Percentiles rank a stretch among this genome's conserved stretches.
Evolutionary conservation across 177 flowering plant genomes (phyloP).

Genomic region (Vitis hybrid): DNA sequence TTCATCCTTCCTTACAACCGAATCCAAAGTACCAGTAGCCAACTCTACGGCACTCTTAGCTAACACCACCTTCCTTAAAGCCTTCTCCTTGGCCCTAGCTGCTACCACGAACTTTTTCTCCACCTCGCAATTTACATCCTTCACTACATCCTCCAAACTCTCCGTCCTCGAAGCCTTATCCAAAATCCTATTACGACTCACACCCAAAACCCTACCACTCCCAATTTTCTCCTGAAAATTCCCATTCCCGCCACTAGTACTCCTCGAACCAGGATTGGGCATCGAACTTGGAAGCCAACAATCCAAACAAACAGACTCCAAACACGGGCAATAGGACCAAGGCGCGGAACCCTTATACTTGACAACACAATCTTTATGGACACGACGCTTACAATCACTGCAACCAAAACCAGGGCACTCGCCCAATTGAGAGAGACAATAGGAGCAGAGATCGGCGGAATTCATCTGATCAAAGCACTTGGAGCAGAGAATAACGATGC

Average conservation of each 20-base stretch:
- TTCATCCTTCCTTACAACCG: conserved; percentile 19
- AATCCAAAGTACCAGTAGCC: conserved; percentile 30
- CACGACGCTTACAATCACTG: conserved; percentile 29
- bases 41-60: conserved; percentile 38
- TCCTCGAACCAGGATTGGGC: conserved; percentile 15
- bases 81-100: conserved; percentile 32
- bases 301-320: conserved; percentile 51
- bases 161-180: background rate
- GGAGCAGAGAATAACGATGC: conserved; percentile 64
- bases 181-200: no score
- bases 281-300: conserved; percentile 67
- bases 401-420: conserved; percentile 27
- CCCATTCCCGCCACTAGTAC: conserved; percentile 15
- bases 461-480: conserved; percentile 39
- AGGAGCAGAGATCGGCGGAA: conserved; percentile 52
- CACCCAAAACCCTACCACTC: conserved; percentile 13
- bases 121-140: conserved; percentile 29
- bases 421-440: conserved; percentile 39
- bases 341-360: conserved; percentile 24
- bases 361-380: conserved; percentile 45
- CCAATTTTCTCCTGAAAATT: background rate
- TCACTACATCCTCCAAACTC: conserved; percentile 28
- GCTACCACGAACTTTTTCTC: conserved; percentile 32
- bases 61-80: conserved; percentile 27
- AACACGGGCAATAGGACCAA: conserved; percentile 25